Conservation (phyloP, 139 green algal genomes). For the Medakamo hakoo region DNA sequence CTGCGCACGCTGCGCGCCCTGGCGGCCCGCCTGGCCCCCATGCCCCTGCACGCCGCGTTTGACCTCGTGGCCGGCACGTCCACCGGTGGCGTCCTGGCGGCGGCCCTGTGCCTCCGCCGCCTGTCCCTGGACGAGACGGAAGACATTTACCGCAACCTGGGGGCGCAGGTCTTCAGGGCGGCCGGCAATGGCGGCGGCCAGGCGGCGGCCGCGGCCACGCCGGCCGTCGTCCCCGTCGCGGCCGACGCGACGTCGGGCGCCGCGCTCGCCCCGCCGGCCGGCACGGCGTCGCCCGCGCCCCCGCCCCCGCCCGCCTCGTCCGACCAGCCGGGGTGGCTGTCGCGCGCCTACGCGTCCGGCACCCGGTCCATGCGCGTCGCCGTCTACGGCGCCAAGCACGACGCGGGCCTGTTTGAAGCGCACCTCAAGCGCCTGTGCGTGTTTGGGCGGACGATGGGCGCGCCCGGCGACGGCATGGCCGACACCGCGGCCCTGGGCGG, state of each 20-base stretch:
- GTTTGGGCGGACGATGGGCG: constrained; percentile 11
- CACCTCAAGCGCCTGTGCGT: constrained; percentile 55
- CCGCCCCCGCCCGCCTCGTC: too few species aligned
- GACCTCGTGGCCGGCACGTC: constrained; percentile 75
- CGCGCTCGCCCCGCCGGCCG: too few species aligned
- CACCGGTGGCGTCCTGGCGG: constrained; percentile 76
- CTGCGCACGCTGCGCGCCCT: constrained; percentile 56
- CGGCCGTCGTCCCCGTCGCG: too few species aligned
- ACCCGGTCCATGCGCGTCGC: constrained; percentile 20
- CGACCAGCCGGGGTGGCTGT: too few species aligned
- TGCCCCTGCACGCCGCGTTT: constrained; percentile 63
- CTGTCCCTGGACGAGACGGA: constrained; percentile 63
- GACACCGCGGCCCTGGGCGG: constrained; percentile 43
- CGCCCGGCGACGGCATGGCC: constrained; percentile 17
- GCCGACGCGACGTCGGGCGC: too few species aligned
- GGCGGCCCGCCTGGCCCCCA: constrained; percentile 39
- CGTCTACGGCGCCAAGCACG: constrained; percentile 72
- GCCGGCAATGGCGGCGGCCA: too few species aligned
- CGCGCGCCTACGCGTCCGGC: too few species aligned
- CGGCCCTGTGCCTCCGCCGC: constrained; percentile 48
- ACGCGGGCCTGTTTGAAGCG: constrained; percentile 66
- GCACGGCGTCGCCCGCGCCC: too few species aligned
- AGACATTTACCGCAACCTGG: constrained; percentile 82
- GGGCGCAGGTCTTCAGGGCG: too few species aligned
- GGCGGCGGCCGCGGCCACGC: too few species aligned